phyloP scores from a whole-genome alignment of 2,329 filamentous ascomycete species.

The Epichloe sibirici region DNA sequence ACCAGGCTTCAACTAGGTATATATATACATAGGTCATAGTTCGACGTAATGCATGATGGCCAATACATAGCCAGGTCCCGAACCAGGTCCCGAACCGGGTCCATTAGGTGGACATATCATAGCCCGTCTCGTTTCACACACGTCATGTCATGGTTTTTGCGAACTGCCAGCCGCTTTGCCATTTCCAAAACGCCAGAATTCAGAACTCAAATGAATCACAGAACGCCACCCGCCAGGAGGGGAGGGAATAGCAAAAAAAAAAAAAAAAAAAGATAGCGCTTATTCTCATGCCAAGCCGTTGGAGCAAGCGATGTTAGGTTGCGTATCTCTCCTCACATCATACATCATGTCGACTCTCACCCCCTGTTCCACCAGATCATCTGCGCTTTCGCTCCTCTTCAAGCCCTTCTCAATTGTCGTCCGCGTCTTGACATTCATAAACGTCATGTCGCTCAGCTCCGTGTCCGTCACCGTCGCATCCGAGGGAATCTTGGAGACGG shows the following conservation, averaged over 20 bases:
- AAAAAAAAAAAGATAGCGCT: too few species aligned
- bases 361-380: slow-evolving; percentile 7
- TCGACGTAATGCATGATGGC: neutral
- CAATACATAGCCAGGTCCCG: too few species aligned
- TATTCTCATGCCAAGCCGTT: neutral
- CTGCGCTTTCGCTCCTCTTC: slow-evolving; percentile 3
- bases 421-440: slow-evolving; percentile 9
- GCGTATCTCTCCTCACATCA: slow-evolving; percentile 7
- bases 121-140: too few species aligned
- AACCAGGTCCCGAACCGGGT: too few species aligned
- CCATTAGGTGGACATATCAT: too few species aligned
- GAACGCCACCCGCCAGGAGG: too few species aligned
- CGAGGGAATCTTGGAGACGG: neutral
- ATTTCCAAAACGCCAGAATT: too few species aligned
- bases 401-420: slow-evolving; percentile 8
- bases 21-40: neutral
- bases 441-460: slow-evolving; percentile 6
- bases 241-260: too few species aligned
- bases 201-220: too few species aligned
- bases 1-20: neutral
- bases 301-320: slow-evolving; percentile 6
- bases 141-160: too few species aligned
- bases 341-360: slow-evolving; percentile 10
- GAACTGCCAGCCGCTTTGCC: too few species aligned
- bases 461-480: slow-evolving; percentile 1